Evolutionary conservation across 371 early-diverging fungal genomes (phyloP).

Genomic region (Rhizoclosmatium hyalinum): DNA sequence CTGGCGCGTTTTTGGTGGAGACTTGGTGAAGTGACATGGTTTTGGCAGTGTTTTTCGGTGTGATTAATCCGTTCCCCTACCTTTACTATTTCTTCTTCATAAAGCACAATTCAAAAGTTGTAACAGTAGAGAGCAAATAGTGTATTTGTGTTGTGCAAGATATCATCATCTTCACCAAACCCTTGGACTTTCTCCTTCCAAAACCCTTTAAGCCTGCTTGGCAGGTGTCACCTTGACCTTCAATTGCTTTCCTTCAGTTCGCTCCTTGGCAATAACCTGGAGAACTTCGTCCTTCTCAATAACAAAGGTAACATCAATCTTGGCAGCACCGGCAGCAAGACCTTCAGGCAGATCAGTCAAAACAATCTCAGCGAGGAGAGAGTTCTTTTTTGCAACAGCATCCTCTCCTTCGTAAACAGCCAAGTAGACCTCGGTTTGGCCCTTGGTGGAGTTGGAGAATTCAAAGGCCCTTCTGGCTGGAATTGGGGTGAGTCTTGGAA

Average conservation of each 20-base stretch:
- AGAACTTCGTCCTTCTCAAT: slow-evolving; percentile 47
- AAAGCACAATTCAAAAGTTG: too few relatives aligned
- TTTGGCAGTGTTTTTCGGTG: slow-evolving; percentile 2
- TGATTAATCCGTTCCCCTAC: too few relatives aligned
- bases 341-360: slow-evolving; percentile 42
- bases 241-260: slow-evolving; percentile 27
- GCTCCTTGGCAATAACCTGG: slow-evolving; percentile 42
- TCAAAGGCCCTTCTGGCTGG: slow-evolving; percentile 82
- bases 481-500: slow-evolving; percentile 83
- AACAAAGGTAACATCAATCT: slow-evolving; percentile 46
- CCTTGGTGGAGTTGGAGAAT: slow-evolving; percentile 70
- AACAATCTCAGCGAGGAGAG: slow-evolving; percentile 47
- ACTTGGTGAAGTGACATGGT: slow-evolving; percentile 37
- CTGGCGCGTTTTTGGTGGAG: slow-evolving; percentile 47
- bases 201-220: slow-evolving; percentile 5
- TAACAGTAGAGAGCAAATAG: too few relatives aligned
- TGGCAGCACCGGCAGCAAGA: slow-evolving; percentile 30
- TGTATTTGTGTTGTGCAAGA: too few relatives aligned
- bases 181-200: too few relatives aligned
- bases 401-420: slow-evolving; percentile 83
- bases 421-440: slow-evolving; percentile 79
- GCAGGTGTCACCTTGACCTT: slow-evolving; percentile 34
- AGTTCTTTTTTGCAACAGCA: slow-evolving; percentile 64
- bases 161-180: too few relatives aligned
- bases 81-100: too few relatives aligned